Conservation (phyloP, 768 basidiomycete genomes). For the Mycena latifolia region DNA sequence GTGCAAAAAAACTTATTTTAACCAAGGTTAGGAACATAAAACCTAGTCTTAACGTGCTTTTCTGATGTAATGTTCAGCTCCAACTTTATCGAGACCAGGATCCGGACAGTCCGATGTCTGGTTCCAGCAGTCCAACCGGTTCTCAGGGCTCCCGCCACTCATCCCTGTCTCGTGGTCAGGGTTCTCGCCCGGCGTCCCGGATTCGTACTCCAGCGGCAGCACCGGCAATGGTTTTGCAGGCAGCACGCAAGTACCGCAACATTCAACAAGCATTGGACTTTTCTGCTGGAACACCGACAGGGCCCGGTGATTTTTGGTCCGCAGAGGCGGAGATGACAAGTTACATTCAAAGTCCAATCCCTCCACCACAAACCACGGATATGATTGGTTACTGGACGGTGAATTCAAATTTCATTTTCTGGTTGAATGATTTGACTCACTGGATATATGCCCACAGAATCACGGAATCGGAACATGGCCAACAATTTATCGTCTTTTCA, state of each 20-base stretch:
- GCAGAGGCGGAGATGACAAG: slow-evolving; percentile 17
- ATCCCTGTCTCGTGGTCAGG: slow-evolving; percentile 19
- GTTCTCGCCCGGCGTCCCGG: slow-evolving; percentile 14
- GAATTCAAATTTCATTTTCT: too few relatives aligned
- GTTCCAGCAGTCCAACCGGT: slow-evolving; percentile 16
- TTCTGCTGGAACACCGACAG: slow-evolving; percentile 19
- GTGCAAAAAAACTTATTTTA: slow-evolving; percentile 13
- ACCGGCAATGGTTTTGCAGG: slow-evolving; percentile 22
- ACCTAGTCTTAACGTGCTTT: slow-evolving; percentile 16
- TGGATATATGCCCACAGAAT: too few relatives aligned
- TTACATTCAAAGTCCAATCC: slow-evolving; percentile 17
- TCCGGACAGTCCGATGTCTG: slow-evolving; percentile 17
- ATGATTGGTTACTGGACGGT: too few relatives aligned
- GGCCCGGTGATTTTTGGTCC: slow-evolving; percentile 14
- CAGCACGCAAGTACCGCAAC: slow-evolving; percentile 20
- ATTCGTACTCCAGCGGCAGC: slow-evolving; percentile 18
- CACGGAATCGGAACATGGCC: too few relatives aligned
- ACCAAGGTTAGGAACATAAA: slow-evolving; percentile 15
- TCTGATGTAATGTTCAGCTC: slow-evolving; percentile 18
- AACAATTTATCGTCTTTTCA: too few relatives aligned
- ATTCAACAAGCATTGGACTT: slow-evolving; percentile 18
- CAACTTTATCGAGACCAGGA: slow-evolving; percentile 18
- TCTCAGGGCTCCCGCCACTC: slow-evolving; percentile 17
- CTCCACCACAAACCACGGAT: slow-evolving; percentile 7
- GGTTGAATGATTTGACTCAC: too few relatives aligned